phyloP scores from a whole-genome alignment of 2,329 filamentous ascomycete genomes.

The Alternaria sp. region DNA sequence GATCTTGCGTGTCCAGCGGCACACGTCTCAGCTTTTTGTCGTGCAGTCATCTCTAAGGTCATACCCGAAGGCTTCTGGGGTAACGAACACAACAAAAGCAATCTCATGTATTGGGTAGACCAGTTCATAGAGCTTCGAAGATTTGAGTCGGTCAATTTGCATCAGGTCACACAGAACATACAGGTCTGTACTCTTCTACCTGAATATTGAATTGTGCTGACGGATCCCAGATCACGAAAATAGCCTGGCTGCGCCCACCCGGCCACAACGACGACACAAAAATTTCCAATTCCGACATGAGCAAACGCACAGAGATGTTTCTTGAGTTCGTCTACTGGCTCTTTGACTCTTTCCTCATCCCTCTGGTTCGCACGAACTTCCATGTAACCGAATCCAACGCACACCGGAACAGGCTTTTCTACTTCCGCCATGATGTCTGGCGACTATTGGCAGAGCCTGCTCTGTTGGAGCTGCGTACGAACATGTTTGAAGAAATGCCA shows the following conservation, averaged over 20 bases:
- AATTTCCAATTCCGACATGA: constrained; percentile 73
- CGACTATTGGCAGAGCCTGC: constrained; percentile 76
- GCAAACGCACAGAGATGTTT: constrained; percentile 81
- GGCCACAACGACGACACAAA: constrained; percentile 59
- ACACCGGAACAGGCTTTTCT: constrained; percentile 85
- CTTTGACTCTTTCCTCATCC: constrained; percentile 91
- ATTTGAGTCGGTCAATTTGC: constrained; percentile 82
- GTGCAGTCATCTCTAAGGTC: constrained; percentile 74
- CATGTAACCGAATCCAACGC: constrained; percentile 91
- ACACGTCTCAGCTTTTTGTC: constrained; percentile 86
- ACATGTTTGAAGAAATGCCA: constrained; percentile 82
- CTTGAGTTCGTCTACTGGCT: constrained; percentile 89
- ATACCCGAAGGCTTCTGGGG: constrained; percentile 83
- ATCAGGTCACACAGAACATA: constrained; percentile 78
- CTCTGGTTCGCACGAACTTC: constrained; percentile 86
- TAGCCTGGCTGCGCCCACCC: constrained; percentile 77
- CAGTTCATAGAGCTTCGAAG: constrained; percentile 79
- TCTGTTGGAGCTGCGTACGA: constrained; percentile 70
- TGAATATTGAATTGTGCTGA: constrained; percentile 22
- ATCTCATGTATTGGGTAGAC: constrained; percentile 75
- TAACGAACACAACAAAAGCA: constrained; percentile 67
- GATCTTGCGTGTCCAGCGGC: constrained; percentile 72
- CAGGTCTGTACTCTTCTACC: constrained; percentile 64
- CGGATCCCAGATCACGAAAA: constrained; percentile 65
- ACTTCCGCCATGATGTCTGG: constrained; percentile 96